Evolutionary conservation across 176 grass and related monocot genomes (phyloP).

Genomic region (Phoenix dactylifera): DNA sequence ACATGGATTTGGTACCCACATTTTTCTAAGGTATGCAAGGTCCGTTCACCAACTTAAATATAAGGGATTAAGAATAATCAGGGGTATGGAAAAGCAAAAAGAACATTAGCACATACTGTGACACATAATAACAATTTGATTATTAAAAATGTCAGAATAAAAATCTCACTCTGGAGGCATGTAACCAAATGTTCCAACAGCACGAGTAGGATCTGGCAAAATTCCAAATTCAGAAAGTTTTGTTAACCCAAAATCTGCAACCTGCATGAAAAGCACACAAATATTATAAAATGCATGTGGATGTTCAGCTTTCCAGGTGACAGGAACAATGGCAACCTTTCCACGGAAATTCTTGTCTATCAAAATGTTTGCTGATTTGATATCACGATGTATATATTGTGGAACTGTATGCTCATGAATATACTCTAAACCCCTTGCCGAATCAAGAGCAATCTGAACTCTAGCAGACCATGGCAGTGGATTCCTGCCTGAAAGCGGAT

Average conservation of each 20-base stretch:
- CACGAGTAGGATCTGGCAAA: conserved; percentile 8
- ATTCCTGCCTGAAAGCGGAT: conserved; percentile 13
- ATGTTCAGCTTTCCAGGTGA: not conserved
- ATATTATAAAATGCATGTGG: not conserved
- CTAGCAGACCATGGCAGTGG: conserved; percentile 18
- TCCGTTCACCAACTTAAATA: too few relatives aligned
- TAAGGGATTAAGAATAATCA: too few relatives aligned
- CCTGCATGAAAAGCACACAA: not conserved
- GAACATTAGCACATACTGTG: too few relatives aligned
- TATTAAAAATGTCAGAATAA: not conserved
- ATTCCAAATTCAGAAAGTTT: conserved; percentile 19
- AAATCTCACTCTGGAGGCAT: conserved; percentile 5
- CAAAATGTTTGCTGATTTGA: conserved; percentile 25
- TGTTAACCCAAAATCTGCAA: conserved; percentile 32
- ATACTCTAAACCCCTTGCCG: conserved; percentile 25
- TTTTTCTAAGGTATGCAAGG: too few relatives aligned
- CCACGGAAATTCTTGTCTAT: conserved; percentile 17
- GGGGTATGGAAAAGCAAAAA: too few relatives aligned
- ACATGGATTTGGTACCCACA: too few relatives aligned
- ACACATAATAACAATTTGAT: not conserved
- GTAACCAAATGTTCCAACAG: conserved; percentile 30
- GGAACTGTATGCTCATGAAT: conserved; percentile 27
- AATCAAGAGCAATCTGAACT: conserved; percentile 25
- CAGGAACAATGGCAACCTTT: conserved; percentile 9
- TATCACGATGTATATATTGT: conserved; percentile 28